These are phyloP conservation scores for Pestalotiopsis sp. DNA, from an alignment of 2,329 filamentous ascomycete species.

Conservation along the genomic window DNA sequence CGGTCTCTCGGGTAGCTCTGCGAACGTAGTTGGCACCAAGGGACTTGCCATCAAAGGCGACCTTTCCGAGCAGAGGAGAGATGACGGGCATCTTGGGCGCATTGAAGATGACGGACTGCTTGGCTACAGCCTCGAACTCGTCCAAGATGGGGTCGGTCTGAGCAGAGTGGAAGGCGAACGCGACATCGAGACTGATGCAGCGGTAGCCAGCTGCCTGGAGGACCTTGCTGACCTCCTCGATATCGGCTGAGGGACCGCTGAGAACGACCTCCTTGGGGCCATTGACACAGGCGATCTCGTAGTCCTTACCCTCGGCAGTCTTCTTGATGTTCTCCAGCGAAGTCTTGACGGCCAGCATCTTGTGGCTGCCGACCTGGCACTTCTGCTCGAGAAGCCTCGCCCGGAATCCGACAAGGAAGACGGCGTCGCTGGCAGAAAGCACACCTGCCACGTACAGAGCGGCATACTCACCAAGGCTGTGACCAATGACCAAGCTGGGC, in stretches of 20 bases:
- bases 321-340: constrained; percentile 39
- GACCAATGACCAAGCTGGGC: constrained; percentile 44
- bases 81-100: constrained; percentile 52
- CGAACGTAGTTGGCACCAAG: constrained; percentile 63
- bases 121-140: constrained; percentile 54
- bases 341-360: constrained; percentile 61
- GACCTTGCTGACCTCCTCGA: constrained; percentile 48
- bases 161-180: constrained; percentile 57
- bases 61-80: constrained; percentile 25
- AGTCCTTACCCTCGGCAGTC: constrained; percentile 28
- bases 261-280: constrained; percentile 63
- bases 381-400: constrained; percentile 55
- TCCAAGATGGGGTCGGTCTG: constrained; percentile 59
- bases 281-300: constrained; percentile 64
- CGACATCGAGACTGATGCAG: constrained; percentile 49
- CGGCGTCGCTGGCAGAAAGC: constrained; percentile 59
- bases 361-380: constrained; percentile 57
- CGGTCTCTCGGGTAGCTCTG: constrained; percentile 63
- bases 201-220: constrained; percentile 39
- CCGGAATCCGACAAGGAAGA: constrained; percentile 60
- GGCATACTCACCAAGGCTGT: constrained; percentile 63
- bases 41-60: constrained; percentile 33
- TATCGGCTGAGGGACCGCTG: constrained; percentile 50
- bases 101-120: constrained; percentile 37
- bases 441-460: constrained; percentile 61